Base-by-base conservation (phyloP, 2,329 filamentous ascomycete genomes). In the Epicoccum nigrum region DNA sequence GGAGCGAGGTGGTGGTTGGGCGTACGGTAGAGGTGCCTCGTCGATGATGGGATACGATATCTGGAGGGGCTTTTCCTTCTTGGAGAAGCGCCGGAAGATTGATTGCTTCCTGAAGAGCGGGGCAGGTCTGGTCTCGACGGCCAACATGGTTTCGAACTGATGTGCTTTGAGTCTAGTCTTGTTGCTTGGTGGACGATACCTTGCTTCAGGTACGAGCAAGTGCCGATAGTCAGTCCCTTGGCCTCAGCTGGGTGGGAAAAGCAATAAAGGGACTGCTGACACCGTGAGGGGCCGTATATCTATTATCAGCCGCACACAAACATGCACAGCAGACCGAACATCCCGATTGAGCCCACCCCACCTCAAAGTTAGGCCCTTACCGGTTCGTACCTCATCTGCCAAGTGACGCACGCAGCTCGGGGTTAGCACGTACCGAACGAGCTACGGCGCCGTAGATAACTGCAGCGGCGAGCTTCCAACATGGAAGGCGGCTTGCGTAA, bases 41-140 rank as follows among this genome's bases (percentile, higher is more conserved):
- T 7, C 33, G 2, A 52, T 47, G 32, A 52, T 47, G 8, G 49
- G 49, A 11, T 43, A 46, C 11, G 49, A 52, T 19, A 52, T 52
- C 1, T 34, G 43, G 2, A 52, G 49, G 12, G 27, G 43, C 27
- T 20, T 39, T 1, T 52, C 51, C 46, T 46, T 42, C 37, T 47
- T 47, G 8, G 61, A 50, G 40, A 65, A 61, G 42, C 52, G 62
- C 9, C 59, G 59, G 40, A 65, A 59, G 34, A 64, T 39, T 1
- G 61, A 65, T 12, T 41, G 37, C 50, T 60, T 65, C 30, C 51
- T 57, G 21, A 38, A 46, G 6, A 57, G 42, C 31, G 37, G 34
- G n/a, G 55, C 42, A 35, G 45, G 55, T 28, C 47, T 15, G 19
- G 19, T 41, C 5, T 63, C 54, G 45, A 58, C 27, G 16, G 59